Base-by-base conservation (phyloP, 2,329 filamentous ascomycete species). In the Trichophyton verrucosum region DNA sequence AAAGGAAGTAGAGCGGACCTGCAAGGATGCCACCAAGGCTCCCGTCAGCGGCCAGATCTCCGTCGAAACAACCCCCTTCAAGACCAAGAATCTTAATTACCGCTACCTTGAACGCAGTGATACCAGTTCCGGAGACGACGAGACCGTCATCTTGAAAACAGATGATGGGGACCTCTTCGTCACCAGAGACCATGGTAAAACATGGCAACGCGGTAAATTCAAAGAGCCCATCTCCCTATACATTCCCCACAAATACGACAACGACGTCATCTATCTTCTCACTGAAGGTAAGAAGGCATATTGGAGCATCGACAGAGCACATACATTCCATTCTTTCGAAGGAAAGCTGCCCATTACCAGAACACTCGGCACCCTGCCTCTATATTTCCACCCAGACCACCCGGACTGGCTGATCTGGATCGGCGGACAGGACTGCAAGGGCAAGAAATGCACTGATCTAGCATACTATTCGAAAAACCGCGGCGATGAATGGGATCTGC, bases 341-440 rank as follows among this genome's bases (percentile, higher is more conserved):
- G 84, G 86, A 2, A 88, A 86, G 0, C 78, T 82, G 47, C 81
- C 81, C 65, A 79, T 81, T n/a, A 81, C 80, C 73, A 73, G 65
- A 66, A 65, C 71, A 60, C 74, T 5, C 66, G 65, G 69, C 4
- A 66, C 78, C 3, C 80, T 83, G 17, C 80, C 91, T 47, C 73
- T 89, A 66, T 79, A 80, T 40, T 99, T 99, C 76, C 94, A 99
- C 68, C 88, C 91, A 0, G 84, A 87, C 66, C 83, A 87, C 68
- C 87, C 86, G 70, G 88, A 96, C 68, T 96, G 91, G 90, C 79
- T 97, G 49, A 88, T 99, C 63, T 97, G 91, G 91, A 84, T 87
- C 57, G 92, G 91, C 44, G 76, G 77, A 8, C 82, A 86, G 64
- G 95, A 89, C 70, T 82, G 85, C 49, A 73, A 72, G 36, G 71